Conservation (phyloP, 1,284 basidiomycete genomes). For the Boletus nobilissimus region DNA sequence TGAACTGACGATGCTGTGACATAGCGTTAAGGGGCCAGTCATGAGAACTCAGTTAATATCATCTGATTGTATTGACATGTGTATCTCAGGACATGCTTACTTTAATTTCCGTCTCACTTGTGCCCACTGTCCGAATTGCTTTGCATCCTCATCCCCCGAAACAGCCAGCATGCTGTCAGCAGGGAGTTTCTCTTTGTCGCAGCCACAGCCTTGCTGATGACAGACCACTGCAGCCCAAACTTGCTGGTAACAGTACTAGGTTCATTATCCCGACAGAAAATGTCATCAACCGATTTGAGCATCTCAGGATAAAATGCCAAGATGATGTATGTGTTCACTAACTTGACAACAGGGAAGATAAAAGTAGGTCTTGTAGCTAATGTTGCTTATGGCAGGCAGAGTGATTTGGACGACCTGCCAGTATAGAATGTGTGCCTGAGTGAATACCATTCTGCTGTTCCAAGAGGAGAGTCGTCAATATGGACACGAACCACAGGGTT, state of each 20-base stretch:
- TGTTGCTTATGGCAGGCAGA: conserved; percentile 28
- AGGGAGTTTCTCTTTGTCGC: too few species aligned
- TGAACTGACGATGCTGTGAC: too few species aligned
- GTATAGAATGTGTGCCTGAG: not conserved
- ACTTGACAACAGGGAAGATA: conserved; percentile 28
- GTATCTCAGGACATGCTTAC: not conserved
- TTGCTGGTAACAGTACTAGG: not conserved
- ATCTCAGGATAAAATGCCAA: conserved; percentile 31
- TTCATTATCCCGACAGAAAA: conserved; percentile 5
- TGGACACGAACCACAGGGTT: conserved; percentile 25
- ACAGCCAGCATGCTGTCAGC: not conserved
- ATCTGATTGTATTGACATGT: not conserved
- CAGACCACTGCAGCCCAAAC: conserved; percentile 15
- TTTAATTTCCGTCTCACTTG: not conserved
- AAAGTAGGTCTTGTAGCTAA: conserved; percentile 33
- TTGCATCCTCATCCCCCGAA: not conserved
- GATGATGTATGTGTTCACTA: conserved; percentile 27
- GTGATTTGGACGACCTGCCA: conserved; percentile 32
- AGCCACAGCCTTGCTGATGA: conserved; percentile 1
- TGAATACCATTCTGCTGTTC: not conserved
- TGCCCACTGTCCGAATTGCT: not conserved
- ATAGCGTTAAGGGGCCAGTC: too few species aligned
- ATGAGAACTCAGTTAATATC: too few species aligned
- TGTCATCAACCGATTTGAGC: conserved; percentile 25
- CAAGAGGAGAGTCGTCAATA: too few species aligned